Conservation (phyloP, 2,329 filamentous ascomycete genomes). For the Pezicula carpinea region DNA sequence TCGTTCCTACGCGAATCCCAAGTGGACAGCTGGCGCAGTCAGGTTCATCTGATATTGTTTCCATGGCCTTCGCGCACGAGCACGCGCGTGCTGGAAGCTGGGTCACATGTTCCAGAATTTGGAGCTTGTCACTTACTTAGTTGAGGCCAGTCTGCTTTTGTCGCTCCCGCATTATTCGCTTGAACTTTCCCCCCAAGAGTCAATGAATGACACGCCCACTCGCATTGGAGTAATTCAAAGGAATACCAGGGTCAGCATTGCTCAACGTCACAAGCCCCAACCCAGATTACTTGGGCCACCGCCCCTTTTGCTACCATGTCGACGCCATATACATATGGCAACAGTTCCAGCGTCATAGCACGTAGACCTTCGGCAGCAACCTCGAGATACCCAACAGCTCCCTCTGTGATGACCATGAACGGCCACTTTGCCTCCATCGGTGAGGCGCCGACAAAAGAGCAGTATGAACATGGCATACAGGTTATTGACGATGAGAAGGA, state of each 20-base stretch:
- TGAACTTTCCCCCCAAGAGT: too few relatives aligned
- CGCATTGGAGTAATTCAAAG: neutral
- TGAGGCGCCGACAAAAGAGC: constrained; percentile 55
- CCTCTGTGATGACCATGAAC: constrained; percentile 54
- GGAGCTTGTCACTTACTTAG: too few relatives aligned
- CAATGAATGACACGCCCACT: too few relatives aligned
- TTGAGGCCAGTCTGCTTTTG: too few relatives aligned
- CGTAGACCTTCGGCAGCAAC: constrained; percentile 23
- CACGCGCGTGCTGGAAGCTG: too few relatives aligned
- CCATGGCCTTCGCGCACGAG: too few relatives aligned
- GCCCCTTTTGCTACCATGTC: constrained; percentile 14
- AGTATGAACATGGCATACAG: constrained; percentile 92
- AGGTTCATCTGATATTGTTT: too few relatives aligned
- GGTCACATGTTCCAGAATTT: too few relatives aligned
- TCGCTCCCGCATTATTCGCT: too few relatives aligned
- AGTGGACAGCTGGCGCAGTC: too few relatives aligned
- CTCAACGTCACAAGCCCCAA: constrained; percentile 2
- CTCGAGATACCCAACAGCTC: constrained; percentile 27
- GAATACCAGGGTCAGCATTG: neutral
- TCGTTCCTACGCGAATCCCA: too few relatives aligned
- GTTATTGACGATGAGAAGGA: constrained; percentile 94
- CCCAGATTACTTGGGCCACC: constrained; percentile 1
- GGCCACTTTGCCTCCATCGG: constrained; percentile 75
- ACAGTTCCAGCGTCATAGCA: constrained; percentile 10
- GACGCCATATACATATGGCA: constrained; percentile 14